Evolutionary conservation across 106 monocot genomes (phyloP).

Genomic region (Dioscorea alata): DNA sequence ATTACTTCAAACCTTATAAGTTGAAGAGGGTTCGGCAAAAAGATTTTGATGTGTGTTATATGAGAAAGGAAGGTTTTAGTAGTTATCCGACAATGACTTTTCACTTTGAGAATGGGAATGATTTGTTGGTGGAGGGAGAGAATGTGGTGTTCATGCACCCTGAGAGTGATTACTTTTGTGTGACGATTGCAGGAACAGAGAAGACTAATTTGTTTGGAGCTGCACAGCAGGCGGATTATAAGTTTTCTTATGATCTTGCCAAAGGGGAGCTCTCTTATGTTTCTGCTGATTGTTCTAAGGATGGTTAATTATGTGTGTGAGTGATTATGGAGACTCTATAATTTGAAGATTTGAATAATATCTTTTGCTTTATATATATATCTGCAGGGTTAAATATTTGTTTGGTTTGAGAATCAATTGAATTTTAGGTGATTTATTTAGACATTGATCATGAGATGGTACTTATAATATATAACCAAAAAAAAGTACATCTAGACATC

Average conservation of each 20-base stretch:
- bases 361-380: too few relatives aligned
- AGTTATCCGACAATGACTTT: not conserved
- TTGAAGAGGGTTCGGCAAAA: not conserved
- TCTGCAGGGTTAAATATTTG: too few relatives aligned
- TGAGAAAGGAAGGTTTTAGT: too few relatives aligned
- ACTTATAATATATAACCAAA: too few relatives aligned
- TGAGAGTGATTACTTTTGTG: not conserved
- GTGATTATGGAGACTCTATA: too few relatives aligned
- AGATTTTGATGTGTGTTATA: not conserved
- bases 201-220: not conserved
- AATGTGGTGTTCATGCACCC: not conserved
- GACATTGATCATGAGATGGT: too few relatives aligned
- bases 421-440: too few relatives aligned
- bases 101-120: not conserved
- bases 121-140: not conserved
- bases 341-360: too few relatives aligned
- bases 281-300: not conserved
- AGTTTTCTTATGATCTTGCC: not conserved
- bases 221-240: not conserved
- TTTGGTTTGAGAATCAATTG: too few relatives aligned
- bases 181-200: not conserved
- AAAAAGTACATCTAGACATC: too few relatives aligned
- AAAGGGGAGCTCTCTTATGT: not conserved
- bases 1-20: not conserved
- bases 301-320: not conserved